Evolutionary conservation across 2,329 filamentous ascomycete genomes (phyloP).

Genomic region (Ascosphaera apis): DNA sequence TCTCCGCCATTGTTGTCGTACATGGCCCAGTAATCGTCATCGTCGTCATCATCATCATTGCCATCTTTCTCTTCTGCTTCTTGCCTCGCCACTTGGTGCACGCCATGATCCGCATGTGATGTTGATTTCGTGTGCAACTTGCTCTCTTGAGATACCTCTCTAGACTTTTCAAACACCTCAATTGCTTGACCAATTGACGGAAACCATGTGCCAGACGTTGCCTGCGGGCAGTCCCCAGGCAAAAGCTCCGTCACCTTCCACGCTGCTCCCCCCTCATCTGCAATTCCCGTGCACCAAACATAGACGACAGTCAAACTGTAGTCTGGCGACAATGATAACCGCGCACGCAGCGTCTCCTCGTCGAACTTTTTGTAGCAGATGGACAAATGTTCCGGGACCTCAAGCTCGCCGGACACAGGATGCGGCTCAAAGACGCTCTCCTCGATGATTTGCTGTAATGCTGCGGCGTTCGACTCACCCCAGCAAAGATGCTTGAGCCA

Average conservation of each 20-base stretch:
- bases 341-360: conserved; percentile 35
- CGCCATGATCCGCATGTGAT: no score
- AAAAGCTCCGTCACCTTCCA: conserved; percentile 38
- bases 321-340: conserved; percentile 27
- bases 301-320: conserved; percentile 32
- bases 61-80: conserved; percentile 5
- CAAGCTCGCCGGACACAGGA: conserved; percentile 41
- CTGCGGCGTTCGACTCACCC: conserved; percentile 29
- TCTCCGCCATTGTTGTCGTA: conserved; percentile 34
- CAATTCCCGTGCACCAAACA: conserved; percentile 29
- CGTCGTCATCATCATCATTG: conserved; percentile 29
- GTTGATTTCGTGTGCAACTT: no score
- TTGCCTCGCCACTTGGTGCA: conserved; percentile 6
- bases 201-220: conserved; percentile 30
- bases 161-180: background rate
- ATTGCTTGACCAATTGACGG: conserved; percentile 29
- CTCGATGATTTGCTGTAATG: conserved; percentile 29
- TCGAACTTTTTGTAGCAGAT: conserved; percentile 36
- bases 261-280: conserved; percentile 27
- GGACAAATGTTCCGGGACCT: conserved; percentile 32
- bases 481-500: conserved; percentile 39
- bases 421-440: conserved; percentile 36
- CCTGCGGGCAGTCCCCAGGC: conserved; percentile 25
- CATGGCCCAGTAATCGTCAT: conserved; percentile 41
- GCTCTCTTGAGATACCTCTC: no score